Percentiles rank a stretch among this genome's conserved stretches.
Evolutionary conservation across 371 early-diverging fungal species (phyloP).

Genomic region (Mortierella sp.): DNA sequence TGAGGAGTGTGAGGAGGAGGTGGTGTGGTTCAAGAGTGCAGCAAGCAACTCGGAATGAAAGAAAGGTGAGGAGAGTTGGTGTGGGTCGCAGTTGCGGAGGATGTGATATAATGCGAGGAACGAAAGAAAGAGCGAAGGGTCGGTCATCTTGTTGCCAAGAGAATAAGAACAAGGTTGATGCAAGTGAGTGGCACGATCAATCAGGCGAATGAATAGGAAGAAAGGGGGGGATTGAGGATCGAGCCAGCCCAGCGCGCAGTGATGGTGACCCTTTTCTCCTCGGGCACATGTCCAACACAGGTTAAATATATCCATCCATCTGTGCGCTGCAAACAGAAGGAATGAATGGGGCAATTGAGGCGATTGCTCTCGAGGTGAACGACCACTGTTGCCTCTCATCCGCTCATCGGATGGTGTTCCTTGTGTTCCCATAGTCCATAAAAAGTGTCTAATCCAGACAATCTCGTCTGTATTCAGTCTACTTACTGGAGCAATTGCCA

Average conservation of each 20-base stretch:
- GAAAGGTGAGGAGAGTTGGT: neutral
- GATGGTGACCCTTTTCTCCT: conserved; percentile 4
- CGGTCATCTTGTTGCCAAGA: neutral
- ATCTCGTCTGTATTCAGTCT: neutral
- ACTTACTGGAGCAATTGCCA: too few species aligned
- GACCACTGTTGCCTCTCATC: neutral
- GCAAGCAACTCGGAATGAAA: neutral
- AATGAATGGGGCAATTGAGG: too few species aligned
- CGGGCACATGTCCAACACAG: conserved; percentile 12
- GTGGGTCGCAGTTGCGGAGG: neutral
- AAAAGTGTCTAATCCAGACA: neutral
- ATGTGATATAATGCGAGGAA: too few species aligned
- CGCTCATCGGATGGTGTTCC: neutral
- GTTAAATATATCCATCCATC: too few species aligned
- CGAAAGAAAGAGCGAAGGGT: neutral
- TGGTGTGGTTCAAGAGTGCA: too few species aligned
- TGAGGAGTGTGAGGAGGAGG: neutral
- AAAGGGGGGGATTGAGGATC: too few species aligned
- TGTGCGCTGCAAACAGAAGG: too few species aligned
- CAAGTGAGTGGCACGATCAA: too few species aligned
- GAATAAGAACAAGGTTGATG: too few species aligned
- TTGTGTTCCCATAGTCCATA: conserved; percentile 22
- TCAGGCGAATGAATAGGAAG: neutral
- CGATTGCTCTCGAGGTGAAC: neutral
- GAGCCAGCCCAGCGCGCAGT: neutral